These are phyloP conservation scores for Arxiozyma heterogenica DNA, from an alignment of 1,139 yeast species.

Conservation along the genomic window DNA sequence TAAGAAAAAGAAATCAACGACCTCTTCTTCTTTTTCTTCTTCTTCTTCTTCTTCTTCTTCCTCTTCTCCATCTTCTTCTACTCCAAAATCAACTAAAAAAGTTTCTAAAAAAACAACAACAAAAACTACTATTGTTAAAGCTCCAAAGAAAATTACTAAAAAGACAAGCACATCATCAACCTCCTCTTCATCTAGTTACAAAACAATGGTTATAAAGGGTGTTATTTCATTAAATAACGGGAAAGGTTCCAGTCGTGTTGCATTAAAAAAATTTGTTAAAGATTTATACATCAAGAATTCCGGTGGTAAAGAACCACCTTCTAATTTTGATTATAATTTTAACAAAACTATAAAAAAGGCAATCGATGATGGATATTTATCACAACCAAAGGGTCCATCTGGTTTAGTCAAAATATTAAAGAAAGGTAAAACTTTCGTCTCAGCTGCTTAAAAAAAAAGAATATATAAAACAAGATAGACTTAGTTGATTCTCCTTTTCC, in stretches of 20 bases:
- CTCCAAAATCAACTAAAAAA: conserved; percentile 2
- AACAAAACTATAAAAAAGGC: conserved; percentile 76
- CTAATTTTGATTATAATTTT: conserved; percentile 65
- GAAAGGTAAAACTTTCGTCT: conserved; percentile 15
- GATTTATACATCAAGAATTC: conserved; percentile 42
- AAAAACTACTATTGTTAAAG: conserved; percentile 5
- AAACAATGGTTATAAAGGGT: conserved; percentile 23
- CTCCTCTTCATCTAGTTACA: conserved; percentile 16
- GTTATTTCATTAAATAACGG: conserved; percentile 20
- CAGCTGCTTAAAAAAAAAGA: background rate
- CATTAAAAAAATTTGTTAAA: conserved; percentile 54
- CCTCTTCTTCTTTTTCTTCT: too few species aligned
- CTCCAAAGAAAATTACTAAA: conserved; percentile 6
- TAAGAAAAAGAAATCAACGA: too few species aligned
- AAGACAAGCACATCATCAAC: conserved; percentile 1
- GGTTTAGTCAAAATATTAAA: conserved; percentile 34
- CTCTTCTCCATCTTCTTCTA: conserved; percentile 2
- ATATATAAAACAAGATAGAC: background rate
- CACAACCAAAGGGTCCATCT: conserved; percentile 73
- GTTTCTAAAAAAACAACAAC: conserved; percentile 8
- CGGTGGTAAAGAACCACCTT: conserved; percentile 39
- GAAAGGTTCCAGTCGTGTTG: conserved; percentile 43
- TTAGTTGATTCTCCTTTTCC: background rate
- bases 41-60: too few species aligned
- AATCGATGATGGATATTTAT: conserved; percentile 64